Conservation (phyloP, 306 rosid genomes). For the Benincasa hispida region DNA sequence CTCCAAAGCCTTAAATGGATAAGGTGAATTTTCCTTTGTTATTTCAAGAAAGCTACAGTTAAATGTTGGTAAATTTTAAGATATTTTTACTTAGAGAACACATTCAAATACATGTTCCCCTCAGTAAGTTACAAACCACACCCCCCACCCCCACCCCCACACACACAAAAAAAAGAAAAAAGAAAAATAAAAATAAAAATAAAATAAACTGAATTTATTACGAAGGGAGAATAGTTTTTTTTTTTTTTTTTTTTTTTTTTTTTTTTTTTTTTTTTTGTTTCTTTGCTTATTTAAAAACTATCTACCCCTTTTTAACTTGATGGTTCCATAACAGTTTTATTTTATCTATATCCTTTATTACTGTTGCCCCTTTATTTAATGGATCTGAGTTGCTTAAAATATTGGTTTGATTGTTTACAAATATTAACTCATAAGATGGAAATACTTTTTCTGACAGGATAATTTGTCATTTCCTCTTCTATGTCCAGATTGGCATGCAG, state of each 20-base stretch:
- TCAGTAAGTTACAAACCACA: background rate
- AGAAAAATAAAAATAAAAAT: too few species aligned
- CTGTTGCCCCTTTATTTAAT: background rate
- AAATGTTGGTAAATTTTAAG: background rate
- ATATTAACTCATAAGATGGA: background rate
- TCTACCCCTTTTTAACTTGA: background rate
- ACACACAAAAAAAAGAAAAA: too few species aligned
- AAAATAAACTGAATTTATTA: background rate
- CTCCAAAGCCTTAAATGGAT: background rate
- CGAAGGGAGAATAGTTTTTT: background rate
- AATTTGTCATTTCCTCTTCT: constrained; percentile 79
- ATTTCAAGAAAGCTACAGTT: background rate
- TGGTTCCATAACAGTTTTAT: background rate
- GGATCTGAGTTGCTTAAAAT: background rate
- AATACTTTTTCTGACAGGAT: constrained; percentile 35
- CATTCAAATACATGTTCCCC: background rate
- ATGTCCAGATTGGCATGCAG: constrained; percentile 84
- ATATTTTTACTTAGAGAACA: background rate
- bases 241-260: background rate
- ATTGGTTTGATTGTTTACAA: background rate
- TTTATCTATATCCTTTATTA: background rate
- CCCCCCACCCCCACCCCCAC: background rate
- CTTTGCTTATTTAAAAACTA: background rate
- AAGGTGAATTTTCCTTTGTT: background rate
- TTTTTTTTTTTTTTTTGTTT: background rate